Percentiles rank a stretch among this genome's conserved stretches.
phyloP scores from a whole-genome alignment of 179 eudicot genomes.

The Nepenthes alata region DNA sequence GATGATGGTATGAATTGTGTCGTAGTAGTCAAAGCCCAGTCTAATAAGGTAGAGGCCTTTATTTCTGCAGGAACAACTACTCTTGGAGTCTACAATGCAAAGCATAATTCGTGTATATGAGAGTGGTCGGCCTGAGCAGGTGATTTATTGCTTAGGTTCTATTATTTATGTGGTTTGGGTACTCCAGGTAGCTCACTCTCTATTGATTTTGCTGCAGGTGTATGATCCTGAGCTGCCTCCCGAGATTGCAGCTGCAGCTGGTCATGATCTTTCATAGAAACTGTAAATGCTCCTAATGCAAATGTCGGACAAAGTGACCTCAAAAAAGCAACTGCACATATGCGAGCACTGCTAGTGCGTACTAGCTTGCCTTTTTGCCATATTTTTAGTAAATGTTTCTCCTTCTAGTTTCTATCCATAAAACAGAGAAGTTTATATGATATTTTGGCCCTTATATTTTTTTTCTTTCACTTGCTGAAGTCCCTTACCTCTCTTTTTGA shows the following conservation, averaged over 20 bases:
- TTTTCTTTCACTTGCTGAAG: too few species aligned
- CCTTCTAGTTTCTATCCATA: not conserved
- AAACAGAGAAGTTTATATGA: too few species aligned
- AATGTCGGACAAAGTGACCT: constrained; percentile 43
- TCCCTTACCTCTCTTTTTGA: too few species aligned
- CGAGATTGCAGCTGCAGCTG: constrained; percentile 90
- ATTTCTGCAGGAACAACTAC: constrained; percentile 65
- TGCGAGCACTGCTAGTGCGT: constrained; percentile 57
- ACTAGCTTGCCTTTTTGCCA: not conserved
- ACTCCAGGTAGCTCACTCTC: constrained; percentile 2
- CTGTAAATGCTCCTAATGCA: constrained; percentile 29
- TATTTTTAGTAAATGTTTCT: not conserved
- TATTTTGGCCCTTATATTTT: too few species aligned
- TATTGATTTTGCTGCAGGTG: constrained; percentile 35
- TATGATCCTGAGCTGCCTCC: constrained; percentile 99
- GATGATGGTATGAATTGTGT: too few species aligned
- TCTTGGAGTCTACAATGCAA: constrained; percentile 86
- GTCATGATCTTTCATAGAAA: constrained; percentile 53
- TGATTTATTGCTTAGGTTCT: constrained; percentile 7
- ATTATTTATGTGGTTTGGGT: not conserved
- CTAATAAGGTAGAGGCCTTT: constrained; percentile 8
- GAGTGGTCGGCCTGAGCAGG: constrained; percentile 96
- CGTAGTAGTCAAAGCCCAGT: not conserved
- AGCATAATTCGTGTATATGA: constrained; percentile 80
- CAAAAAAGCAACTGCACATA: constrained; percentile 34